Base-by-base conservation (phyloP, 2,329 filamentous ascomycete species). In the Colletotrichum acutatum region DNA sequence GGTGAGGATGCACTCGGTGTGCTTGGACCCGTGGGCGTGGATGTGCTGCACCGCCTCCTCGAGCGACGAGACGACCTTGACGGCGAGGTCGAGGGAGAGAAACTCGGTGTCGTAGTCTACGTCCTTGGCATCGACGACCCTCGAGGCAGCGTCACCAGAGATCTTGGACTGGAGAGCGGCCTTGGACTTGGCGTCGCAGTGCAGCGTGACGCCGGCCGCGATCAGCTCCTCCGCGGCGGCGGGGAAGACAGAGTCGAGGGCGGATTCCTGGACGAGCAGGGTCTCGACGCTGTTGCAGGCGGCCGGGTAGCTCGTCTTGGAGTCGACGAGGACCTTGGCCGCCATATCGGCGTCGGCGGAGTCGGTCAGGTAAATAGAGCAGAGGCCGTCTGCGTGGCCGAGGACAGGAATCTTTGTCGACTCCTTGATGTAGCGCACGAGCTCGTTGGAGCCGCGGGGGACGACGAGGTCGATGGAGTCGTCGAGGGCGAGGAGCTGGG, bases 251-350 rank as follows among this genome's bases (percentile, higher is more conserved):
- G 59, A 54, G 42, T 83, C 80, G 3, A 98, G 86, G 0, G 92
- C 92, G 19, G 89, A 84, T 74, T 94, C 88, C 77, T 98, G 92
- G 5, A 98, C 93, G 22, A 99, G 90, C 11, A 99, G 88, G 1
- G 95, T 97, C 84, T 99, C 97, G n/a, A 95, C 84, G 54, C 93
- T 92, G 85, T 99, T 99, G 87, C 97, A 99, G 16, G 96, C 97
- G 49, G 97, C 97, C 1, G 96, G 95, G 80, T 99, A 99, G 82
- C 93, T 94, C 30, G 94, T 95, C 85, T 99, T 99, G 59, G 96
- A 93, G 84, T 99, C 97, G 67, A 98, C 87, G 60, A 98, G 86
- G 67, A 98, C 93, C 74, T 90, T 90, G 24, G 90, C 88, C 14
- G 95, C 94, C 84, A 94, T 92, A 56, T 88, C 84, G 52, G 87